Evolutionary conservation across 106 monocot species (phyloP).

Genomic region (Allium sativum): DNA sequence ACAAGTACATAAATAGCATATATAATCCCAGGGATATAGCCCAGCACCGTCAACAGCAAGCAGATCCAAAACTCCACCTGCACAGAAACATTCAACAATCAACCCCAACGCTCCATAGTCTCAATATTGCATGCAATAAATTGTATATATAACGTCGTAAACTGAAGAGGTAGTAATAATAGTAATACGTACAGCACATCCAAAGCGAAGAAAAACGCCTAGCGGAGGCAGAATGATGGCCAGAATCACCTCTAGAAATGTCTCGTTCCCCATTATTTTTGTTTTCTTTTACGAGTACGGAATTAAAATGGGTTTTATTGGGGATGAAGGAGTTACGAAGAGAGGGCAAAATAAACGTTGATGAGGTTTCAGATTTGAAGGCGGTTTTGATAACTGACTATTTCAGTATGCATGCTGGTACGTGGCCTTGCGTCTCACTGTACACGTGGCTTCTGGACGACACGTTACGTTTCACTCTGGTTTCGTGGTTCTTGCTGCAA

Average conservation of each 20-base stretch:
- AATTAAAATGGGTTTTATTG: no score
- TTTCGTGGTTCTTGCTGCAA: no score
- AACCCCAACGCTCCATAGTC: no score
- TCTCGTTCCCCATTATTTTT: conserved; percentile 34
- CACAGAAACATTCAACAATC: background rate
- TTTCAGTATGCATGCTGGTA: no score
- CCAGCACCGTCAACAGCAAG: conserved; percentile 44
- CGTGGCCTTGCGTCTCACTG: no score
- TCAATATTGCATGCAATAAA: background rate
- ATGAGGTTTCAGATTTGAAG: no score
- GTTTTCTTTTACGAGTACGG: background rate
- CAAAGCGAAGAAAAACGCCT: conserved; percentile 41
- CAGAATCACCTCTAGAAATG: conserved; percentile 36
- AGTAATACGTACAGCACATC: conserved; percentile 24
- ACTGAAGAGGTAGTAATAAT: background rate
- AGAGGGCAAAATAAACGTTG: no score
- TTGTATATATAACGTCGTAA: background rate
- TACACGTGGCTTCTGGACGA: no score
- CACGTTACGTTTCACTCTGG: no score
- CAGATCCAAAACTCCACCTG: conserved; percentile 60
- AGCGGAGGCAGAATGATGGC: conserved; percentile 42
- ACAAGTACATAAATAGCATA: conserved; percentile 57
- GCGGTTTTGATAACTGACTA: no score
- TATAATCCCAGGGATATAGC: conserved; percentile 55
- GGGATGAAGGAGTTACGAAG: no score